Conservation (phyloP, 2,329 filamentous ascomycete species). For the Colletotrichum liriopes region DNA sequence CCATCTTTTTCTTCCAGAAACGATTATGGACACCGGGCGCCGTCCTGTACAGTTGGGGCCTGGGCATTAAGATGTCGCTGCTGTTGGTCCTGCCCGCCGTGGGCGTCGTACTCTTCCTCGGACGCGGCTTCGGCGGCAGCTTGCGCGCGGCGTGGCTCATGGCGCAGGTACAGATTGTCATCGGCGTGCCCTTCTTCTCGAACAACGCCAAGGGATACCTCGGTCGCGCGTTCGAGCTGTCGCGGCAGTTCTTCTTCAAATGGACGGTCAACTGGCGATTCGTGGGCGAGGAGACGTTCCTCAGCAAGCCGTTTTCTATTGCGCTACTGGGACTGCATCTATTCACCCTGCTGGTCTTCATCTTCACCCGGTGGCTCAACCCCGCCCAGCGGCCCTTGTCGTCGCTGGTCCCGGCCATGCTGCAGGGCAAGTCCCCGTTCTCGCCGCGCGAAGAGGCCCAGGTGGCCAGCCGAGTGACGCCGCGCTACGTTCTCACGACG, state of each 20-base stretch:
- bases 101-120: conserved; percentile 82
- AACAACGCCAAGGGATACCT: conserved; percentile 81
- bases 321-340: conserved; percentile 77
- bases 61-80: conserved; percentile 97
- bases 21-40: conserved; percentile 81
- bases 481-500: conserved; percentile 82
- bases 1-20: conserved; percentile 85
- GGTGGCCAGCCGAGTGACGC: conserved; percentile 73
- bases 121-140: conserved; percentile 75
- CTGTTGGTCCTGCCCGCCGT: conserved; percentile 88
- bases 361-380: conserved; percentile 79
- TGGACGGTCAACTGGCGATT: conserved; percentile 99
- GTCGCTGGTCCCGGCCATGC: conserved; percentile 65
- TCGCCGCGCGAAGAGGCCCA: conserved; percentile 67
- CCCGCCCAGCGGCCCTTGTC: conserved; percentile 73
- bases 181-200: conserved; percentile 78
- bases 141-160: conserved; percentile 81
- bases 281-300: conserved; percentile 85
- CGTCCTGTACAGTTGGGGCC: conserved; percentile 80
- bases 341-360: conserved; percentile 77
- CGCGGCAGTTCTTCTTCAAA: conserved; percentile 92
- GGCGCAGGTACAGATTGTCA: conserved; percentile 80
- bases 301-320: conserved; percentile 78
- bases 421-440: conserved; percentile 63
- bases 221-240: conserved; percentile 89